Evolutionary conservation across 2,329 filamentous ascomycete species (phyloP), one percentile per base, ranked within the genome.

Genomic region (Aspergillus floridensis): DNA sequence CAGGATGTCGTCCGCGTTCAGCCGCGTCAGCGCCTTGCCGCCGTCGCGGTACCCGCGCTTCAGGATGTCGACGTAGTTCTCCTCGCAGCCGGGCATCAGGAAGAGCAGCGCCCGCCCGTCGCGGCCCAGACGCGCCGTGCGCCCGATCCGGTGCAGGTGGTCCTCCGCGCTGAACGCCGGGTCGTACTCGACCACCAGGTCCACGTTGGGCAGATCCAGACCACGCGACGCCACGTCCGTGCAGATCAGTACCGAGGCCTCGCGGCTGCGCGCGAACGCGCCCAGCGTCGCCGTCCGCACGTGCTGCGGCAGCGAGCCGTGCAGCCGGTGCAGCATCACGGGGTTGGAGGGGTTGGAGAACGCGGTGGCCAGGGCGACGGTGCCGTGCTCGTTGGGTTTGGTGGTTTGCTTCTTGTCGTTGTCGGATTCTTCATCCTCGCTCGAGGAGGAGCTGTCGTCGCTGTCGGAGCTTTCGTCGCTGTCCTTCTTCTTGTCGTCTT

Each of bases 221-320:
- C 95, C 95, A 71, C 95, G 91, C 21, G 95, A 95, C 12, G 95
- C 92, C 53, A 99, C 95, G 71, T 99, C 95, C 1, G 95, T 99
- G 67, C 93, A 96, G 64, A 99, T 85, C 16, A 99, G 84, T 3
- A 99, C 86, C 0, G 90, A 88, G 0, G 93, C 89, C 21, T 90
- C 85, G 29, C 84, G 86, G 72, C 87, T 89, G 47, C 83, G 83
- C 3, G 89, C 84, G 76, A 96, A 99, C 2, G 91, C 86, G 46
- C 86, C 84, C 14, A 99, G 85, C 0, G 95, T 97, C 5, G 90
- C 86, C 2, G 93, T 97, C 64, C 95, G 91, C 38, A 93, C 86
- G 2, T 91, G 86, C 73, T 99, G 95, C 2, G 90, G 87, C 0
- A 99, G 84, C 2, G 93, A 98, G 47, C 95, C 95, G 74, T 99